These are phyloP conservation scores for Priceomyces castillae DNA, from an alignment of 805 yeast species.

Conservation along the genomic window DNA sequence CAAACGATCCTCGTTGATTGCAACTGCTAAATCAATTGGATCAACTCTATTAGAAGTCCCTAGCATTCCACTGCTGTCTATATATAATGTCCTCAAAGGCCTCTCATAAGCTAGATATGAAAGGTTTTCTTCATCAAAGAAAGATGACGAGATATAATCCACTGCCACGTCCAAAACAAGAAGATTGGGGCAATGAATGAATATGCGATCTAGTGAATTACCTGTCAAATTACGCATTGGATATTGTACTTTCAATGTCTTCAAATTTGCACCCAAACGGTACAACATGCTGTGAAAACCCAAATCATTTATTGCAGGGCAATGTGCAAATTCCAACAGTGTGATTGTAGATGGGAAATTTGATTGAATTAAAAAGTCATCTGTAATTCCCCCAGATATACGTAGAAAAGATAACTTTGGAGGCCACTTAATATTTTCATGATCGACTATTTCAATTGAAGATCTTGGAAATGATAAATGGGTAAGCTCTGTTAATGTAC, in stretches of 20 bases:
- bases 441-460: constrained; percentile 66
- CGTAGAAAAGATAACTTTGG: constrained; percentile 66
- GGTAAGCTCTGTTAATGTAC: constrained; percentile 58
- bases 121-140: constrained; percentile 35
- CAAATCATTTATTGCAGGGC: constrained; percentile 70
- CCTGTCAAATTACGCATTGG: constrained; percentile 83
- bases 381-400: constrained; percentile 85
- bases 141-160: constrained; percentile 62
- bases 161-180: constrained; percentile 64
- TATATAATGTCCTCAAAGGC: constrained; percentile 60
- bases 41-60: constrained; percentile 82
- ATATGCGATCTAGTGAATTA: constrained; percentile 69
- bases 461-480: constrained; percentile 86
- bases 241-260: constrained; percentile 64
- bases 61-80: constrained; percentile 82
- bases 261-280: constrained; percentile 64
- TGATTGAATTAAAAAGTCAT: constrained; percentile 68
- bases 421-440: constrained; percentile 69
- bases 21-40: constrained; percentile 86
- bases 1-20: constrained; percentile 72
- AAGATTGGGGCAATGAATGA: constrained; percentile 75
- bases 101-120: constrained; percentile 22
- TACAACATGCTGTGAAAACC: constrained; percentile 61
- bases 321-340: constrained; percentile 76
- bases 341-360: constrained; percentile 72